phyloP scores from a whole-genome alignment of 1,139 yeast genomes.

The Kazachstania sp. region DNA sequence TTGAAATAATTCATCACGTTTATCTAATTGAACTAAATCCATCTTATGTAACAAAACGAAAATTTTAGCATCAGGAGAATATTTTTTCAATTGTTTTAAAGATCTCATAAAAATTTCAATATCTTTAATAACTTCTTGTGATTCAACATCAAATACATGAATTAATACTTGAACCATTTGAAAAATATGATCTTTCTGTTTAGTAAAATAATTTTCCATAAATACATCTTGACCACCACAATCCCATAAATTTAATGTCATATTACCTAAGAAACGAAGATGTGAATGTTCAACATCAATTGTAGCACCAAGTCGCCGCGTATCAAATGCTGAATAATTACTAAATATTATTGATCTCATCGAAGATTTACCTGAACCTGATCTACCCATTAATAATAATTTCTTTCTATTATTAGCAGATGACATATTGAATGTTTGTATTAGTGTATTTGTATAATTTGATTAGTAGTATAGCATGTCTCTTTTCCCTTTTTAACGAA shows the following conservation, averaged over 20 bases:
- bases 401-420: conserved; percentile 28
- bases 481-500: neutral
- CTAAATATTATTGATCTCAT: conserved; percentile 94
- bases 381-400: conserved; percentile 58
- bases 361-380: conserved; percentile 95
- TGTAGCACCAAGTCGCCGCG: conserved; percentile 91
- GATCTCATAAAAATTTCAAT: conserved; percentile 86
- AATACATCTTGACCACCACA: conserved; percentile 98
- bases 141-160: conserved; percentile 93
- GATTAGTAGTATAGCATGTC: neutral
- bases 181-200: conserved; percentile 84
- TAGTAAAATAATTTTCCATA: conserved; percentile 86
- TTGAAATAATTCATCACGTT: conserved; percentile 72
- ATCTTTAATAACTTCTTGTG: conserved; percentile 85
- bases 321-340: conserved; percentile 93
- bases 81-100: conserved; percentile 70
- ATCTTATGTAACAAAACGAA: conserved; percentile 90
- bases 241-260: conserved; percentile 95
- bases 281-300: conserved; percentile 97
- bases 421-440: conserved; percentile 7
- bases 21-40: conserved; percentile 87
- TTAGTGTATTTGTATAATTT: too few species aligned
- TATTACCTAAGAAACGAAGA: conserved; percentile 81
- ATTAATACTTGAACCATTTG: conserved; percentile 96
- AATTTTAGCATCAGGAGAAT: conserved; percentile 84